phyloP scores from a whole-genome alignment of 441 rosid species.

The Aleurites moluccanus region DNA sequence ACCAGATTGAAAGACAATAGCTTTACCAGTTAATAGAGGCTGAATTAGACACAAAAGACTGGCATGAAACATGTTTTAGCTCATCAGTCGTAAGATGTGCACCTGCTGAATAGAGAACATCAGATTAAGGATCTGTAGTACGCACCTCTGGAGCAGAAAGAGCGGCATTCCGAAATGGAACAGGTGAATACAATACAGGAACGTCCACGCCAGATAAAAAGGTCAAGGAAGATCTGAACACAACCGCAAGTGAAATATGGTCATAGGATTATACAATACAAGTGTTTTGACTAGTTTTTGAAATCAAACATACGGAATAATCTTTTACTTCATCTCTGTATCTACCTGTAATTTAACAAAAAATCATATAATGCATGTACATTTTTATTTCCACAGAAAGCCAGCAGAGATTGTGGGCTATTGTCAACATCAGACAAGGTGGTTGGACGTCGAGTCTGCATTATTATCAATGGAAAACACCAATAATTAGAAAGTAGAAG shows the following conservation, averaged over 20 bases:
- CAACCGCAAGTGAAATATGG: slow-evolving; percentile 27
- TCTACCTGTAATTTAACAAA: slow-evolving; percentile 86
- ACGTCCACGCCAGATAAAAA: slow-evolving; percentile 68
- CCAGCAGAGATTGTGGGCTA: slow-evolving; percentile 82
- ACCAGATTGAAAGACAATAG: neutral
- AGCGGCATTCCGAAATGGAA: slow-evolving; percentile 81
- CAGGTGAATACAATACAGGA: slow-evolving; percentile 75
- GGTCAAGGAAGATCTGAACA: slow-evolving; percentile 67
- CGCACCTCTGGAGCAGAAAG: slow-evolving; percentile 85
- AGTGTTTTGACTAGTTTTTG: neutral
- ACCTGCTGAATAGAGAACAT: neutral
- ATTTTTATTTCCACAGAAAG: slow-evolving; percentile 58
- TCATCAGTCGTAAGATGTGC: neutral
- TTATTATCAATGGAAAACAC: slow-evolving; percentile 24
- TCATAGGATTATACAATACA: slow-evolving; percentile 19
- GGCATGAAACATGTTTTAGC: neutral
- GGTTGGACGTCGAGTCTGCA: slow-evolving; percentile 65
- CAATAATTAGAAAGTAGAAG: slow-evolving; percentile 12
- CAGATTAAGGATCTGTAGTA: neutral
- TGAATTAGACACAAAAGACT: neutral
- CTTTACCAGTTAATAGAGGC: neutral
- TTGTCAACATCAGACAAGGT: slow-evolving; percentile 70
- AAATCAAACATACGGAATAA: neutral
- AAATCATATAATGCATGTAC: slow-evolving; percentile 83
- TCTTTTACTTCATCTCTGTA: neutral